A percentile compares a stretch with the other conserved stretches of the same genome.
Conservation (phyloP, 257 asterid species). For the Anisodus acutangulus region DNA sequence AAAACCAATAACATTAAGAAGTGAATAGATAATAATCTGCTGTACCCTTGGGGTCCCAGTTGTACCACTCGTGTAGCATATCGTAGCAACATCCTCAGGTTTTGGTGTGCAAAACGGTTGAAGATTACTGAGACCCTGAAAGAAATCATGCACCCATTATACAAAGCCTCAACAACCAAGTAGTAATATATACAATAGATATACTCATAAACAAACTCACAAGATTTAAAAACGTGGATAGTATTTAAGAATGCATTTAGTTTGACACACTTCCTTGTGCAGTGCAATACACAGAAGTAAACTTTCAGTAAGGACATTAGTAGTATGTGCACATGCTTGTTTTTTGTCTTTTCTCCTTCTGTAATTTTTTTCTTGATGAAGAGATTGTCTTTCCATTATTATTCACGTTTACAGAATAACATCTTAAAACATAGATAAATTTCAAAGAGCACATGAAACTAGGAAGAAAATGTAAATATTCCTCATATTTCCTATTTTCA, state of each 20-base stretch:
- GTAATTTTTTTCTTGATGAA: background rate
- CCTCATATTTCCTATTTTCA: background rate
- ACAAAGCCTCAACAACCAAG: background rate
- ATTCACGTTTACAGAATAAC: background rate
- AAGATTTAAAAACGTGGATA: background rate
- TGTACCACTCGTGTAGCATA: constrained; percentile 95
- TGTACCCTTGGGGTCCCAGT: constrained; percentile 95
- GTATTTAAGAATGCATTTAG: background rate
- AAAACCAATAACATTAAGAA: background rate
- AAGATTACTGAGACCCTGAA: constrained; percentile 65
- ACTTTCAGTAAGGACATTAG: background rate
- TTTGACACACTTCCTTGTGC: background rate
- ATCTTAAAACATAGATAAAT: background rate
- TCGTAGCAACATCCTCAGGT: constrained; percentile 74
- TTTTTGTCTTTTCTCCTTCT: too few species aligned
- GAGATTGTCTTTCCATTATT: background rate
- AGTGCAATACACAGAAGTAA: background rate
- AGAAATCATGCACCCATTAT: background rate
- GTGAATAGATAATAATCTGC: background rate
- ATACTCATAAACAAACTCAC: background rate
- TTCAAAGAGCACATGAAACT: background rate
- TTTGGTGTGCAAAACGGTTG: constrained; percentile 82
- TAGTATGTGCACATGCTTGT: background rate
- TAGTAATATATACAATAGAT: background rate
- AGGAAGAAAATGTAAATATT: background rate